phyloP scores from a whole-genome alignment of 2,329 filamentous ascomycete genomes.

The Venturia effusa region DNA sequence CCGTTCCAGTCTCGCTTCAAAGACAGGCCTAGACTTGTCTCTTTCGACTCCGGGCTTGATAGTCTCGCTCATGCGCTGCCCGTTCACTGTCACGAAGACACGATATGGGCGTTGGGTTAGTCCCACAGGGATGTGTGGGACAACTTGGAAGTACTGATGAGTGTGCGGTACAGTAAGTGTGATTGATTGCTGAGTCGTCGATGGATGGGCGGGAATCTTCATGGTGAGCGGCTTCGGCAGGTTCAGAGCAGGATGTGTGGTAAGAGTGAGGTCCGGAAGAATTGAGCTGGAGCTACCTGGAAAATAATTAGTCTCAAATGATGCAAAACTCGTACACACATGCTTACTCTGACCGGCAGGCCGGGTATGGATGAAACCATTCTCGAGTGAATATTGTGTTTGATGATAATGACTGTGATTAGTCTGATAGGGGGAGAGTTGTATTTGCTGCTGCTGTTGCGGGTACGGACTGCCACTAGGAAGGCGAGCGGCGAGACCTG shows the following conservation, averaged over 20 bases:
- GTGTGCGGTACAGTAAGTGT: constrained; percentile 58
- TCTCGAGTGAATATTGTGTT: constrained; percentile 18
- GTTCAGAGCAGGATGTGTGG: constrained; percentile 57
- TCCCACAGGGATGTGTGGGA: constrained; percentile 52
- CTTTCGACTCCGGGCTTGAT: constrained; percentile 25
- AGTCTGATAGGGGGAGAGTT: constrained; percentile 15
- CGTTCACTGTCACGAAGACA: constrained; percentile 63
- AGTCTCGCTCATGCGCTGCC: constrained; percentile 45
- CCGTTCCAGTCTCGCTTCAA: constrained; percentile 59
- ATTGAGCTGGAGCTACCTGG: constrained; percentile 50
- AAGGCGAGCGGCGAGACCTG: constrained; percentile 21
- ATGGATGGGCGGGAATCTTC: constrained; percentile 53
- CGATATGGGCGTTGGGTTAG: constrained; percentile 62
- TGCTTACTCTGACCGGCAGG: constrained; percentile 36
- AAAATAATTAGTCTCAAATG: constrained; percentile 15
- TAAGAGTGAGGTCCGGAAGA: constrained; percentile 54
- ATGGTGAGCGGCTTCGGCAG: constrained; percentile 51
- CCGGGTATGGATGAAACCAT: constrained; percentile 21
- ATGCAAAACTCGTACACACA: neutral
- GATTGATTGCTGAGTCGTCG: constrained; percentile 58
- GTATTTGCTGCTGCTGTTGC: constrained; percentile 15
- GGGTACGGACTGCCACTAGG: constrained; percentile 33
- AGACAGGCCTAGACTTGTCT: constrained; percentile 52
- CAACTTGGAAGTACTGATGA: constrained; percentile 61
- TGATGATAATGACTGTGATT: constrained; percentile 19